A percentile compares a stretch with the other conserved stretches of the same genome.
These are phyloP conservation scores for Periconia sp. DNA, from an alignment of 2,329 filamentous ascomycete genomes.

Conservation along the genomic window DNA sequence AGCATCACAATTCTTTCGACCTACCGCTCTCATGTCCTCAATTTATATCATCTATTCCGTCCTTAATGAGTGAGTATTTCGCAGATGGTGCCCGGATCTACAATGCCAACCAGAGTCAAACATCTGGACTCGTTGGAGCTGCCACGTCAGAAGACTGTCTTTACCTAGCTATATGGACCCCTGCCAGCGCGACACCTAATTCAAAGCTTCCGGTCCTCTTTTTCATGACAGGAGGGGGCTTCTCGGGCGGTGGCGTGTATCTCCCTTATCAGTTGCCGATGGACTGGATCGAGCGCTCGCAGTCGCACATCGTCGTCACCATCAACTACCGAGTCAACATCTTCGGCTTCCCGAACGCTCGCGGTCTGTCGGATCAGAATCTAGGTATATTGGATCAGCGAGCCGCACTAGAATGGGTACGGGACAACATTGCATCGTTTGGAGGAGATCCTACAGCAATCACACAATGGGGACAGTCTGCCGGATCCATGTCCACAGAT, in stretches of 20 bases:
- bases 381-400: conserved; percentile 44
- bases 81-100: conserved; percentile 41
- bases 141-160: conserved; percentile 51
- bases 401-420: conserved; percentile 41
- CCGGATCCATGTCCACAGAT: conserved; percentile 46
- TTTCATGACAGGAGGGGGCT: conserved; percentile 56
- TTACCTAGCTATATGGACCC: conserved; percentile 53
- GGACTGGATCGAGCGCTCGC: conserved; percentile 26
- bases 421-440: conserved; percentile 41
- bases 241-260: conserved; percentile 50
- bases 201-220: conserved; percentile 50
- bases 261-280: conserved; percentile 39
- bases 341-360: conserved; percentile 40
- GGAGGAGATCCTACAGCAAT: conserved; percentile 32
- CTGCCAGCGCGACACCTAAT: conserved; percentile 24
- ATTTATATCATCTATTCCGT: conserved; percentile 19
- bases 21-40: conserved; percentile 31
- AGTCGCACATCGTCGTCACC: conserved; percentile 31
- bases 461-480: conserved; percentile 40
- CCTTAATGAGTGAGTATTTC: conserved; percentile 36
- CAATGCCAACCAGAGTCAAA: conserved; percentile 36
- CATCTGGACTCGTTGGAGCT: conserved; percentile 15
- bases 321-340: conserved; percentile 41
- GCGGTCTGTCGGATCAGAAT: conserved; percentile 33
- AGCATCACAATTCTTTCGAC: conserved; percentile 16